These are phyloP conservation scores for Cryptococcus wingfieldii DNA, from an alignment of 1,284 basidiomycete genomes.

Conservation along the genomic window DNA sequence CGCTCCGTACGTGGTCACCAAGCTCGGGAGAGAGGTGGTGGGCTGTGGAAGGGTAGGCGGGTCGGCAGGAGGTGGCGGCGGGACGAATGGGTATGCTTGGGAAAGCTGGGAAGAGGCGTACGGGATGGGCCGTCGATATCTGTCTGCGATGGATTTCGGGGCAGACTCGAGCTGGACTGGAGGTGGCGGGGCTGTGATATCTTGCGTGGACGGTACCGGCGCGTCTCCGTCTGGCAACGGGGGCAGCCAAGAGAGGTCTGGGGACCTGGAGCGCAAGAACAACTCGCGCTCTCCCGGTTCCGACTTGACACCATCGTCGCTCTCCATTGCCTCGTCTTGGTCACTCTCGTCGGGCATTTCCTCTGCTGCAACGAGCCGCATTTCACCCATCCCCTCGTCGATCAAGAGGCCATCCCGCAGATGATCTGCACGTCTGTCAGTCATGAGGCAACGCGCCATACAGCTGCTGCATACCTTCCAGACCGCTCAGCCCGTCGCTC, in stretches of 20 bases:
- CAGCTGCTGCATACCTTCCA: constrained; percentile 21
- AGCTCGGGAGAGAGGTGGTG: constrained; percentile 30
- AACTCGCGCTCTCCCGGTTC: constrained; percentile 9
- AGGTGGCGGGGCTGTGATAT: constrained; percentile 1
- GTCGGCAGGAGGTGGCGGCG: constrained; percentile 17
- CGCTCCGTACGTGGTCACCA: constrained; percentile 30
- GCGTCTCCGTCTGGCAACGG: constrained; percentile 23
- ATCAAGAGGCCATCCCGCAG: constrained; percentile 25
- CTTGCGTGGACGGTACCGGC: background rate
- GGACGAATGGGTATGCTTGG: constrained; percentile 21
- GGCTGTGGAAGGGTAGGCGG: constrained; percentile 12
- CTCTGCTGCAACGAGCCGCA: constrained; percentile 22
- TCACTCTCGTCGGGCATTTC: constrained; percentile 3
- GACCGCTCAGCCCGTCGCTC: constrained; percentile 21
- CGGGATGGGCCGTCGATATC: constrained; percentile 32
- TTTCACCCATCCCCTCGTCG: constrained; percentile 22
- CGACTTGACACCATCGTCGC: constrained; percentile 1
- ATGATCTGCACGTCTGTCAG: constrained; percentile 16
- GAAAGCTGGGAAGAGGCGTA: constrained; percentile 33
- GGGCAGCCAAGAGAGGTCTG: constrained; percentile 36
- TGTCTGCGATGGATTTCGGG: constrained; percentile 32
- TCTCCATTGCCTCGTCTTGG: constrained; percentile 11
- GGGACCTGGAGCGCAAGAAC: constrained; percentile 12
- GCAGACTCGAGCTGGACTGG: constrained; percentile 1
- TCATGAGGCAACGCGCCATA: background rate